phyloP scores from a whole-genome alignment of 768 basidiomycete species.

The Calocybe cyanea region DNA sequence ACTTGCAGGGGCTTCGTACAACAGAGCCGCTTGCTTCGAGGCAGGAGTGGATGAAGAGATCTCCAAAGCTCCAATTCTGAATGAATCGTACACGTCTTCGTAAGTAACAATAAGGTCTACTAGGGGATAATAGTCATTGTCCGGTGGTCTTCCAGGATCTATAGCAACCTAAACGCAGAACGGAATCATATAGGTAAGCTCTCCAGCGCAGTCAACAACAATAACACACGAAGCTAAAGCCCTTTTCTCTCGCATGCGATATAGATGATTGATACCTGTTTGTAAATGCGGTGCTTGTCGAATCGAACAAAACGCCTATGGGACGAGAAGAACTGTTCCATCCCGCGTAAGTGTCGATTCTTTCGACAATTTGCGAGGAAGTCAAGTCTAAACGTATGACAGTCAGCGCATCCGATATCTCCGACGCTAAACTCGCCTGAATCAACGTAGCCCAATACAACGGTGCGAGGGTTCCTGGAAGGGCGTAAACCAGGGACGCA shows the following conservation, averaged over 20 bases:
- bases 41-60: slow-evolving; percentile 8
- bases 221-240: neutral
- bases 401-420: neutral
- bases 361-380: neutral
- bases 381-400: neutral
- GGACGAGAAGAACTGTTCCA: slow-evolving; percentile 8
- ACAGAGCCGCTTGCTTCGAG: slow-evolving; percentile 7
- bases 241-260: slow-evolving; percentile 4
- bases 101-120: slow-evolving; percentile 10
- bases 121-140: slow-evolving; percentile 4
- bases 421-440: neutral
- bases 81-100: slow-evolving; percentile 7
- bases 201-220: no score
- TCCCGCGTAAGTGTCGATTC: slow-evolving; percentile 12
- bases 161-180: slow-evolving; percentile 9
- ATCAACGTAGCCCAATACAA: slow-evolving; percentile 5
- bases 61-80: neutral
- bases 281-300: neutral
- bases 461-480: slow-evolving; percentile 3
- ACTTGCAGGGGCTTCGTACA: slow-evolving; percentile 1
- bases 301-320: slow-evolving; percentile 8
- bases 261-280: slow-evolving; percentile 3
- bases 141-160: slow-evolving; percentile 2
- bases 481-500: slow-evolving; percentile 10
- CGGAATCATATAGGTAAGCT: no score